Evolutionary conservation across 2,329 filamentous ascomycete genomes (phyloP).

Genomic region (Ilyonectria destructans): DNA sequence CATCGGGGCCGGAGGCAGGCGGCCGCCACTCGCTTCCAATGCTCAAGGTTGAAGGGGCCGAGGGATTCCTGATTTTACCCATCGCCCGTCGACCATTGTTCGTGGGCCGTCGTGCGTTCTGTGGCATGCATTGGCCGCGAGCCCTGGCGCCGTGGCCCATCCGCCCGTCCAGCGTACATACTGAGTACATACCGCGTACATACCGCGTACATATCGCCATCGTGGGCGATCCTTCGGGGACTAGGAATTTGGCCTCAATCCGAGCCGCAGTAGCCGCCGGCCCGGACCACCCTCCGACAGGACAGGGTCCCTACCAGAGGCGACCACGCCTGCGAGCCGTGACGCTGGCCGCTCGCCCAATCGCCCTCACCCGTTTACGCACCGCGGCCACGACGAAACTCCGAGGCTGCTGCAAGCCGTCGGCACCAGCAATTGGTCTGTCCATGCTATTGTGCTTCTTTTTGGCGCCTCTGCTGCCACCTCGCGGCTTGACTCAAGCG

Average conservation of each 20-base stretch:
- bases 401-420: constrained; percentile 21
- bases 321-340: constrained; percentile 17
- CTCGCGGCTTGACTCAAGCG: neutral
- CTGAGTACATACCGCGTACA: too few species aligned
- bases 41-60: neutral
- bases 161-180: too few species aligned
- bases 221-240: constrained; percentile 23
- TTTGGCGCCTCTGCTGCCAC: constrained; percentile 24
- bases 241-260: constrained; percentile 32
- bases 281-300: constrained; percentile 44
- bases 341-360: neutral
- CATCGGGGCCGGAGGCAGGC: constrained; percentile 22
- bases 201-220: neutral
- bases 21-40: constrained; percentile 17
- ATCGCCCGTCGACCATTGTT: neutral
- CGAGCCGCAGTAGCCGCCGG: constrained; percentile 51
- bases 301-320: constrained; percentile 15
- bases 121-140: too few species aligned
- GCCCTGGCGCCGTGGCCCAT: too few species aligned
- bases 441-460: neutral
- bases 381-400: neutral
- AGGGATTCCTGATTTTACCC: neutral
- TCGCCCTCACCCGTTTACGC: neutral
- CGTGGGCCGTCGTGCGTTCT: neutral
- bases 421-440: constrained; percentile 22